Evolutionary conservation across 148 eudicot genomes (phyloP), one percentile per base, ranked within the genome.

Genomic region (Silene uniflora): DNA sequence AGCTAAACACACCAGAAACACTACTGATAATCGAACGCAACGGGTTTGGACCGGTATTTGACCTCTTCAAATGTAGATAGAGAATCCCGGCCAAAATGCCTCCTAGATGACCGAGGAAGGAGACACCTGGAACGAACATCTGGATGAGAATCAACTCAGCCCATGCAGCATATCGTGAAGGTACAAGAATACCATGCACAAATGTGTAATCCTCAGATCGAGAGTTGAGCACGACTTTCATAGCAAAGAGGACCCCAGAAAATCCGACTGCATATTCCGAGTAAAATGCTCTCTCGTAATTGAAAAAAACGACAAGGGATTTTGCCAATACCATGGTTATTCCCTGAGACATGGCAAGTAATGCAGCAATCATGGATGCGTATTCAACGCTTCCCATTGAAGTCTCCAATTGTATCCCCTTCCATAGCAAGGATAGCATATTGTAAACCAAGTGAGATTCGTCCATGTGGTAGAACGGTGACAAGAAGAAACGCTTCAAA

Each of bases 401-500:
- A 55, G 73, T 83, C 84, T 94, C 98, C 78, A 94, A 71, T 61
- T 89, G 93, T 82, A 88, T 84, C 7, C 98, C 98, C 69, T 94
- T 94, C 98, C 98, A 94, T 58, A 94, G 74, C 46, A 94, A 92
- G 35, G 97, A 94, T 19, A 90, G 52, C 98, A 94, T 94, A 82
- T 94, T 94, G 90, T 90, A 94, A 39, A 89, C 89, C 70, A 94
- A 83, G 81, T 94, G 98, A 54, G 92, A 69, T 65, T 94, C 98
- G 21, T 77, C 87, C 47, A 88, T 69, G 80, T 94, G 98, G 70
- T 92, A 94, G 78, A 94, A 94, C 52, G 98, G 87, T 9, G 98
- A 92, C 74, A 94, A 78, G 62, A 94, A 79, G 74, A 90, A 86
- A 10, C 97, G 93, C 73, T 89, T 92, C 49, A 90, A 77, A 75